Base-by-base conservation (phyloP, 2,329 filamentous ascomycete species). In the Colletotrichum sp. region DNA sequence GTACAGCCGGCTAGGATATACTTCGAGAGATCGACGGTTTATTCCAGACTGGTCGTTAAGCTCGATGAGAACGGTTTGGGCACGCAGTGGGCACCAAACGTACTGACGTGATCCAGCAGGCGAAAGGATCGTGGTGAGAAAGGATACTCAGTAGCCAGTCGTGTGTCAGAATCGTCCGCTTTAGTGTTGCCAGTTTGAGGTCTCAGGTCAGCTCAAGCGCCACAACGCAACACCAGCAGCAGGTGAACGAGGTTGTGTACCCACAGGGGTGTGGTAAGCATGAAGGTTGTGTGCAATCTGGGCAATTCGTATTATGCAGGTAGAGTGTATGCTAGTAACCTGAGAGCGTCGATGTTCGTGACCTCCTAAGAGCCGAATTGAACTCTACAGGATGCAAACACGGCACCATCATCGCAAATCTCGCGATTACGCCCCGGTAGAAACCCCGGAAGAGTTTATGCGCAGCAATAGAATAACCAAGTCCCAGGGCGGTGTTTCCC, bases 241-340 rank as follows among this genome's bases (percentile, higher is more conserved):
- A 13, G 44, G 9, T 21, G n/a, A 6, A 21, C 1, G 0, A 7
- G 4, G n/a, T 21, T 21, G 6, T 49, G n/a, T 21, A 49, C n/a
- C 44, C 44, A 4, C 8, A 6, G 5, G 2, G 3, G 44, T 1
- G 44, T 21, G 44, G 44, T 49, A 3, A 49, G 10, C 44, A 21
- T 2, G 10, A 4, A 49, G 3, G 1, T 21, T 49, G 6, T 49
- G 44, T 49, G 1, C 3, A 49, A 49, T 21, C 18, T 21, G 44
- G 44, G 18, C 0, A 49, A 49, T n/a, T 13, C 44, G 44, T 21
- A 49, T 12, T 0, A 7, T 21, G 18, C 5, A 6, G 3, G 5
- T 3, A 7, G 3, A 21, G 0, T 49, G 8, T 7, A 1, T 8
- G 5, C 5, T 49, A 3, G 9, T 12, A 12, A 12, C 1, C 3